Evolutionary conservation across 306 rosid species (phyloP).

Genomic region (Trifolium subterraneum): DNA sequence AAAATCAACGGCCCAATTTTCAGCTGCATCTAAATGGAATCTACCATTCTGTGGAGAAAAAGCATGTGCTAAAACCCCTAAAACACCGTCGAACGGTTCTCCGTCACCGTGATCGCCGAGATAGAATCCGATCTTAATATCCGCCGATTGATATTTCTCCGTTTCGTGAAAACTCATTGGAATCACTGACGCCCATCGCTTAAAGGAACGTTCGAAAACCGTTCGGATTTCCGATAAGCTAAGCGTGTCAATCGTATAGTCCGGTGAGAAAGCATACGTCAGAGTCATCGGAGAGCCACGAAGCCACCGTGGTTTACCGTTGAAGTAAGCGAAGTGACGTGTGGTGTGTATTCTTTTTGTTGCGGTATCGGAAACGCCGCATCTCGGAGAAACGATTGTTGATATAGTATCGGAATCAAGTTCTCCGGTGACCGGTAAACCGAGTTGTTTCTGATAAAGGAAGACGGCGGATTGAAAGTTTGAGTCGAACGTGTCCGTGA

Average conservation of each 20-base stretch:
- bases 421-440: conserved; percentile 67
- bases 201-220: conserved; percentile 63
- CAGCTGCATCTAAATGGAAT: conserved; percentile 85
- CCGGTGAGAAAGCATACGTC: conserved; percentile 70
- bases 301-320: conserved; percentile 83
- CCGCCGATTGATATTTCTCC: conserved; percentile 53
- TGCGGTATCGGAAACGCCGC: conserved; percentile 71
- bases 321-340: conserved; percentile 71
- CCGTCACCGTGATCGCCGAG: conserved; percentile 93
- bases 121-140: conserved; percentile 80
- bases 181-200: conserved; percentile 84
- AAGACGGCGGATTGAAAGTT: conserved; percentile 67
- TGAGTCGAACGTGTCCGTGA: conserved; percentile 69
- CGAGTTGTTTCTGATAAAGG: conserved; percentile 71
- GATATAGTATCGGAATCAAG: conserved; percentile 74
- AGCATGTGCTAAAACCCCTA: conserved; percentile 89
- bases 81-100: conserved; percentile 84
- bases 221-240: conserved; percentile 52
- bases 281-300: conserved; percentile 57
- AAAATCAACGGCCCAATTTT: conserved; percentile 85
- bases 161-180: conserved; percentile 76
- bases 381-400: conserved; percentile 75
- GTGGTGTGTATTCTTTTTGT: conserved; percentile 36
- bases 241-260: conserved; percentile 53
- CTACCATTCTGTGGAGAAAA: conserved; percentile 91